Base-by-base conservation (phyloP, 352 stramenopile genomes). In the Pythium angustatum region DNA sequence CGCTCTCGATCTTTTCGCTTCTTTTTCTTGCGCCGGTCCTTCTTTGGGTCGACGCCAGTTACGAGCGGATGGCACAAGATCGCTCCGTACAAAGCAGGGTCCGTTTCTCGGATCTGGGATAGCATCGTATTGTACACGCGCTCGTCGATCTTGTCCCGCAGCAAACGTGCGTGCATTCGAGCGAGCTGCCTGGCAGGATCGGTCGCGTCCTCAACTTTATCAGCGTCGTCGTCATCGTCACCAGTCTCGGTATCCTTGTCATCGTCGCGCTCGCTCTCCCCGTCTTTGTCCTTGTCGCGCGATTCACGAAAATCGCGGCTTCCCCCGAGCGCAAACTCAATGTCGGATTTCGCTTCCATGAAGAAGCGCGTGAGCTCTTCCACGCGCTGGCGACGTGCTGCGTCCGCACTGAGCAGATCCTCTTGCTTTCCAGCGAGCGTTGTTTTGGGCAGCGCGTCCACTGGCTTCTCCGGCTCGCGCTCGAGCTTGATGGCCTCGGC, bases 291-390 rank as follows among this genome's bases (percentile, higher is more conserved):
- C 27, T 85, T 85, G 34, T 91, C 83, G 36, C 87, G 89, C 11
- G 68, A 48, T 40, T 93, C 85, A 22, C 83, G 79, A 51, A 87
- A 87, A 28, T 91, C 83, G 8, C 82, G 74, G 2, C 77, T 81
- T 21, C 84, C 79, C 34, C 87, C 85, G 10, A 94, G 65, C 12
- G 85, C 85, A 73, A 96, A 96, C 59, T 96, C 87, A 58, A 96
- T 96, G 57, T 96, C 87, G 24, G 85, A 94, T 61, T 94, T 96
- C 57, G 85, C 84, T 59, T 96, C 87, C 85, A 96, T 94, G 57
- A 96, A 96, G 68, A 96, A 96, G 2, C 87, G 74, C 49, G 87
- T 94, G 33, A 96, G 74, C 58, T 96, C 87, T 67, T 96, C 87
- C 7, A 96, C 87, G 36, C 85, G 84, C 66, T 94, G 85, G 19